Evolutionary conservation across 805 yeast species (phyloP).

Genomic region (Nakazawaea ambrosiae): DNA sequence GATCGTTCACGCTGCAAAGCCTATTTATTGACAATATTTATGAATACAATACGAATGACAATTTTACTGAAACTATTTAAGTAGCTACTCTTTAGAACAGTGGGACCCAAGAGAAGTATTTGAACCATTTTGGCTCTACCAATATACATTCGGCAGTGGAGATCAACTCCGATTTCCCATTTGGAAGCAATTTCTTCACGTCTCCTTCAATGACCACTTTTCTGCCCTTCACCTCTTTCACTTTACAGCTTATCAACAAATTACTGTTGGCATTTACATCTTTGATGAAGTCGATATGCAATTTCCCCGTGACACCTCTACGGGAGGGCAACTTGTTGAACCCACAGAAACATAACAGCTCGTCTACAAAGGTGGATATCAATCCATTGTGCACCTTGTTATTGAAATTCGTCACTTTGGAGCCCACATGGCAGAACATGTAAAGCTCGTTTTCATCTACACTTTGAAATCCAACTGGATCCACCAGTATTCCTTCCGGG

Average conservation of each 20-base stretch:
- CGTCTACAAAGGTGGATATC: constrained; percentile 74
- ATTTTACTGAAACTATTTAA: too few species aligned
- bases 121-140: constrained; percentile 88
- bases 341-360: constrained; percentile 79
- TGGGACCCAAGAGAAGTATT: constrained; percentile 52
- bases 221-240: constrained; percentile 63
- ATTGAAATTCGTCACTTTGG: constrained; percentile 54
- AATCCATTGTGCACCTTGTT: constrained; percentile 72
- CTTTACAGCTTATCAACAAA: constrained; percentile 61
- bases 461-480: constrained; percentile 62
- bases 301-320: constrained; percentile 83
- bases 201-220: constrained; percentile 74
- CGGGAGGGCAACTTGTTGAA: constrained; percentile 73
- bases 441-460: constrained; percentile 43
- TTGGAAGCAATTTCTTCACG: constrained; percentile 41
- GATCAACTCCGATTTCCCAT: constrained; percentile 12
- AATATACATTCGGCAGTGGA: constrained; percentile 67
- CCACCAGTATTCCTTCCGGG: constrained; percentile 59
- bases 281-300: constrained; percentile 56
- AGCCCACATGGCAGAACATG: constrained; percentile 69
- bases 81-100: too few species aligned
- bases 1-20: too few species aligned
- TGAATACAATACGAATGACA: too few species aligned
- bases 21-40: too few species aligned
- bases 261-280: constrained; percentile 57